Conservation (phyloP, 2,329 filamentous ascomycete genomes). For the Diplocarpon rosae region DNA sequence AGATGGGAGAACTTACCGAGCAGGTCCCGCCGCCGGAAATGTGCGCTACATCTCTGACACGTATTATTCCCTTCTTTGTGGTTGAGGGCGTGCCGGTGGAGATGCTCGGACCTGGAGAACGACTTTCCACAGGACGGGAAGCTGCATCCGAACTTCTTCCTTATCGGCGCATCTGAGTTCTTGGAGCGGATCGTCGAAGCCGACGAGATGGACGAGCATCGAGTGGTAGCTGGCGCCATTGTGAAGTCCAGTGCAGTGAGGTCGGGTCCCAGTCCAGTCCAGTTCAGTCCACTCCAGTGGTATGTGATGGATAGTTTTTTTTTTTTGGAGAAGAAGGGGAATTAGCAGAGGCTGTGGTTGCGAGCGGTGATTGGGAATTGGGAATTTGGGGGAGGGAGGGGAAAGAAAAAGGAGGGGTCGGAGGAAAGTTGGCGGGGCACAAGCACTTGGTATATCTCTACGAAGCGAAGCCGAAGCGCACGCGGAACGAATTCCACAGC, state of each 20-base stretch:
- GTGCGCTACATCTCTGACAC: slow-evolving; percentile 41
- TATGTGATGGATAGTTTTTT: no score
- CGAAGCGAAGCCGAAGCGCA: no score
- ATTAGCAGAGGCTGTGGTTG: no score
- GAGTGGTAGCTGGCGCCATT: slow-evolving; percentile 21
- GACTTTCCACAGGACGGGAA: slow-evolving; percentile 33
- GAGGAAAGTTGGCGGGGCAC: no score
- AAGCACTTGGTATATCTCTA: no score
- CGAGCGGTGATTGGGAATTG: no score
- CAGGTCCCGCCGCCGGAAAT: slow-evolving; percentile 44
- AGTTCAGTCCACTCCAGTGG: not conserved
- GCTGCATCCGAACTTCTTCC: slow-evolving; percentile 31
- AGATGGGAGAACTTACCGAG: slow-evolving; percentile 32
- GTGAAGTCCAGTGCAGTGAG: not conserved
- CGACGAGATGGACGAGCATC: slow-evolving; percentile 22
- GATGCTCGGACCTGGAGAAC: slow-evolving; percentile 40
- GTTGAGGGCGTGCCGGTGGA: slow-evolving; percentile 40
- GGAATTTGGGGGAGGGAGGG: no score
- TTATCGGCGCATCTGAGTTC: slow-evolving; percentile 12
- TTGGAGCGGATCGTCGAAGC: slow-evolving; percentile 17
- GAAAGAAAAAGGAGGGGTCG: no score
- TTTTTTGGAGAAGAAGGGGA: no score
- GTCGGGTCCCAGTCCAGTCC: not conserved
- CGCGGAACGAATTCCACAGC: no score
- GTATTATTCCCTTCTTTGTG: slow-evolving; percentile 38